Evolutionary conservation across 176 grass and related monocot genomes (phyloP).

Genomic region (Oryza meridionalis): DNA sequence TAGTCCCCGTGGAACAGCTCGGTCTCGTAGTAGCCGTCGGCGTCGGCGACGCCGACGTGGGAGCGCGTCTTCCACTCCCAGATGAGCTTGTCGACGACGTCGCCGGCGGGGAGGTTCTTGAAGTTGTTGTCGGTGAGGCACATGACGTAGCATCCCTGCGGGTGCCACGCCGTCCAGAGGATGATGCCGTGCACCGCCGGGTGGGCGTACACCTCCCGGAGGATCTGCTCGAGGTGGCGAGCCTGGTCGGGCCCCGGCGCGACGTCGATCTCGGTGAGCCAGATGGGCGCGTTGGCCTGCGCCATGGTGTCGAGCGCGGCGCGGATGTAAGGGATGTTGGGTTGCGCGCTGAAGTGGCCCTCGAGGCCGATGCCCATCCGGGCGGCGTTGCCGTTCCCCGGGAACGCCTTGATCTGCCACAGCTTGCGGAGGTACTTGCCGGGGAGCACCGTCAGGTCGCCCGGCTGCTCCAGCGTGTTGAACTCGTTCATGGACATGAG

Average conservation of each 20-base stretch:
- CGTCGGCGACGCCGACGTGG: constrained; percentile 42
- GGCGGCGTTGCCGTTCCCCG: constrained; percentile 34
- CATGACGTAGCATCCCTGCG: constrained; percentile 72
- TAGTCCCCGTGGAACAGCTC: constrained; percentile 79
- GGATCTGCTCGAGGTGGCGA: constrained; percentile 66
- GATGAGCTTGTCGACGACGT: constrained; percentile 81
- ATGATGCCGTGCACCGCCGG: constrained; percentile 88
- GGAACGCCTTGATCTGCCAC: constrained; percentile 54
- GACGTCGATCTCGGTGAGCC: constrained; percentile 91
- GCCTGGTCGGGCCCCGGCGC: constrained; percentile 40
- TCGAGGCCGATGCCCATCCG: constrained; percentile 81
- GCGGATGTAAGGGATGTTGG: constrained; percentile 81
- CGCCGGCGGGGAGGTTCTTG: constrained; percentile 66
- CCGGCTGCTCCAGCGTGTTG: constrained; percentile 81
- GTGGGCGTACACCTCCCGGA: constrained; percentile 88
- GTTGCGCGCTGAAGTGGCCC: constrained; percentile 60
- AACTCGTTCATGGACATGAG: constrained; percentile 84
- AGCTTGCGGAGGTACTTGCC: constrained; percentile 74
- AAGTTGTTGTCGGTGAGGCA: constrained; percentile 89
- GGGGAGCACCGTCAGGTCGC: constrained; percentile 38
- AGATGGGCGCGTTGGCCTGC: constrained; percentile 63
- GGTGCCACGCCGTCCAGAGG: constrained; percentile 78
- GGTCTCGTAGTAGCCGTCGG: constrained; percentile 56
- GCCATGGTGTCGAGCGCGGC: constrained; percentile 74
- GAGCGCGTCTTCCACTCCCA: constrained; percentile 52